Base-by-base conservation (phyloP, 192 early-diverging fungal genomes). In the Rhizophagus sp. region DNA sequence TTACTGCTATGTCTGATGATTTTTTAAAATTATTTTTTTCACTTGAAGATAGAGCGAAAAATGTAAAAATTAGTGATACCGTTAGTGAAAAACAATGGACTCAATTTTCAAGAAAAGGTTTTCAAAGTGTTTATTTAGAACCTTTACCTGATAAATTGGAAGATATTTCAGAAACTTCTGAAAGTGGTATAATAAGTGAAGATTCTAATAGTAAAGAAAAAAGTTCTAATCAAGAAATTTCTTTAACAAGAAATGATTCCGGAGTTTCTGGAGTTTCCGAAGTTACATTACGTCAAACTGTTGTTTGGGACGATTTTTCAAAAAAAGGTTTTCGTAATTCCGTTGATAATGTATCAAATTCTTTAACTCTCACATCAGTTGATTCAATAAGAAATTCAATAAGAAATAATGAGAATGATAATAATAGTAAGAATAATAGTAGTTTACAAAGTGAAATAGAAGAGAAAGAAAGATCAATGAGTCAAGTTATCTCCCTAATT, bases 21-120 rank as follows among this genome's bases (percentile, higher is more conserved):
- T 79, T 71, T 12, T 44, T 71, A 7, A 79, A 69, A 62, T 62
- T 69, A 79, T 79, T 69, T 62, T 57, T 77, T 50, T 77, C 75
- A 27, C 41, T 77, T 10, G 75, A 77, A n/a, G 75, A 77, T 4
- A 73, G 24, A 50, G 24, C 71, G 0, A 25, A 12, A 25, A 25
- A 47, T 71, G 5, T 7, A 50, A 12, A 12, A 15, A 24, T 24
- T 24, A 30, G 17, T 24, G 57, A 24, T n/a, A 2, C 39, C 6
- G 12, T 30, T 13, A 27, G 6, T 73, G 71, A 73, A 50, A 25
- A 24, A 73, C 22, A 50, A 25, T 50, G 41, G 24, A 50, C 7
- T 24, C 24, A 73, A 50, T 73, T 73, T 52, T 73, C 71, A 30
- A 73, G 71, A 52, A 52, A 52, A 52, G 71, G 71, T 13, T 73